These are phyloP conservation scores for Peniophora sp. DNA, from an alignment of 1,284 basidiomycete genomes.

Conservation along the genomic window DNA sequence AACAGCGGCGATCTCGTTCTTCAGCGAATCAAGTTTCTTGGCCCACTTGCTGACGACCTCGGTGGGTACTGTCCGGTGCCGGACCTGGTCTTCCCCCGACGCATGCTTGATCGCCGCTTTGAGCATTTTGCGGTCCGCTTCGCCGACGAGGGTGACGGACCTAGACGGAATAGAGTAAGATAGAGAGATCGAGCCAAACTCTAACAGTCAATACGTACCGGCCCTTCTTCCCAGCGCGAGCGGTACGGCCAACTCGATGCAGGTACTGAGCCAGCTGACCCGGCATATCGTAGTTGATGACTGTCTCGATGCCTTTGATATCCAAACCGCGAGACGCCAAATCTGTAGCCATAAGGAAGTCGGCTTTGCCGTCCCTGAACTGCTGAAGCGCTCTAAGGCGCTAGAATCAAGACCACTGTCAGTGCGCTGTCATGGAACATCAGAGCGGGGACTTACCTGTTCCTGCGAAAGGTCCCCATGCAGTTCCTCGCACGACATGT, in stretches of 20 bases:
- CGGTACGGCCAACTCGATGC: constrained; percentile 95
- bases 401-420: constrained; percentile 28
- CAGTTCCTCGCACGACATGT: constrained; percentile 83
- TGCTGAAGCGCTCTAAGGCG: constrained; percentile 79
- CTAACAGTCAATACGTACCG: constrained; percentile 44
- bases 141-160: constrained; percentile 93
- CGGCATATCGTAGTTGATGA: constrained; percentile 99
- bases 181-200: not conserved
- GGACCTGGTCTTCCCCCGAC: constrained; percentile 71
- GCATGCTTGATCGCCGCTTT: constrained; percentile 93
- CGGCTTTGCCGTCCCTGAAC: constrained; percentile 81
- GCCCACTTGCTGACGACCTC: constrained; percentile 73
- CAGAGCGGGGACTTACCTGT: constrained; percentile 47
- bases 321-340: constrained; percentile 93
- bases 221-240: constrained; percentile 89
- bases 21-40: constrained; percentile 65
- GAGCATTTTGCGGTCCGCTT: constrained; percentile 93
- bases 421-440: constrained; percentile 5
- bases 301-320: constrained; percentile 96
- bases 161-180: constrained; percentile 29
- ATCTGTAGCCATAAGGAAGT: constrained; percentile 94
- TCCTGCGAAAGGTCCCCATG: constrained; percentile 96
- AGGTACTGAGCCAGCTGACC: constrained; percentile 89
- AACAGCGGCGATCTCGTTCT: constrained; percentile 76
- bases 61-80: constrained; percentile 84